Evolutionary conservation across 2,329 filamentous ascomycete genomes (phyloP), one percentile per base, ranked within the genome.

Genomic region (Cordyceps tenuipes): DNA sequence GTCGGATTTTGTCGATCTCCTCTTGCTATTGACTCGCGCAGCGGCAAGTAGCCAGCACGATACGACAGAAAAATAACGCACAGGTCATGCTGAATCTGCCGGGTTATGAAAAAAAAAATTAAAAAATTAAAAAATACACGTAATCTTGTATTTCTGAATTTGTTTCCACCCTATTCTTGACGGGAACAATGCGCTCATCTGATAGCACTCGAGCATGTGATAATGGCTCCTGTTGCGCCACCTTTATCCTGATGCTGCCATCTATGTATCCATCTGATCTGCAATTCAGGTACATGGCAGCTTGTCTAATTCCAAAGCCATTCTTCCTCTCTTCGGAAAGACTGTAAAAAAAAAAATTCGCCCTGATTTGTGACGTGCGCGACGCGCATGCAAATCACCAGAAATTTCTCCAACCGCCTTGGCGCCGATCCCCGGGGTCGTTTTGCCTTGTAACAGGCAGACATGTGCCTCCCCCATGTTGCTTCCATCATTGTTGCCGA

Each of bases 161-260:
- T 36, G 34, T 36, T 36, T 10, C 3, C 9, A 12, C 34, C 9
- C 4, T 10, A 36, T 36, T 36, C 12, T 13, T 36, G 13, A 47
- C 5, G 4, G 41, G n/a, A 10, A 21, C 12, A 46, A 26, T 10
- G 31, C 46, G 21, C 54, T 49, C 54, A 49, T 57, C 46, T 49
- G 54, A 49, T 41, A 57, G 13, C 10, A 17, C 17, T 15, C n/a
- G 17, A 9, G 54, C 54, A 57, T 57, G 54, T 57, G 54, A 57
- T 44, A 26, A 57, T 44, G 26, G 26, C 5, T 5, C 53, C 17
- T 7, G 43, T 15, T 19, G 31, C 44, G 54, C 54, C 54, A 49
- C 31, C 19, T 49, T 17, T 39, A 29, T 13, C 41, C 53, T 26
- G 7, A 31, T 36, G n/a, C 43, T 21, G 43, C 15, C 21, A 57